These are phyloP conservation scores for Eimeria maxima DNA, from an alignment of 169 alveolate genomes.

Conservation along the genomic window DNA sequence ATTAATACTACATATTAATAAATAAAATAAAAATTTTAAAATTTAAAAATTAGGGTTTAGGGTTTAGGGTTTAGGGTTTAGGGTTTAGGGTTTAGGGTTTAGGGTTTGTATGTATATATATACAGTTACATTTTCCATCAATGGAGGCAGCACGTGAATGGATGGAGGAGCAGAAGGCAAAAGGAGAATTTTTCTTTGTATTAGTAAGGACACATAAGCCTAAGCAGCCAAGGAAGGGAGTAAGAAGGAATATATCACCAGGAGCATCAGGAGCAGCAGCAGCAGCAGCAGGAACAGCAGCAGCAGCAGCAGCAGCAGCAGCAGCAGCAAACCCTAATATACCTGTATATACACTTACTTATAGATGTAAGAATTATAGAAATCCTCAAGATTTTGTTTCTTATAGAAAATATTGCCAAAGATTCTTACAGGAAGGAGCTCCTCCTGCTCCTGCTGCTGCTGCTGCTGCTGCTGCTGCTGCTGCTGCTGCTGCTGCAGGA, in stretches of 20 bases:
- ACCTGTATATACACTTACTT: neutral
- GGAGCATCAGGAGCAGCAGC: too few species aligned
- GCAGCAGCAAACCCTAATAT: neutral
- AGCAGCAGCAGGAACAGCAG: too few species aligned
- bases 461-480: too few species aligned
- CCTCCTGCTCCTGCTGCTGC: too few species aligned
- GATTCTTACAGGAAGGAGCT: neutral
- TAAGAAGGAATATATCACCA: neutral
- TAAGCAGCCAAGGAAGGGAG: neutral
- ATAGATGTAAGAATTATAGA: neutral
- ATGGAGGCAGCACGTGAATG: neutral
- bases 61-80: constrained; percentile 60
- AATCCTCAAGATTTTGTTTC: neutral
- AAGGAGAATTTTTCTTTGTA: neutral
- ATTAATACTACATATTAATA: neutral
- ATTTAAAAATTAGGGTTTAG: constrained; percentile 6
- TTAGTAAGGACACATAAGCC: neutral
- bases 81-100: constrained; percentile 58
- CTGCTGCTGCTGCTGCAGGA: too few species aligned
- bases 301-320: neutral
- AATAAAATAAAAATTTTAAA: neutral
- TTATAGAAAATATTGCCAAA: neutral
- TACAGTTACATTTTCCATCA: neutral
- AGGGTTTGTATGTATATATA: neutral
- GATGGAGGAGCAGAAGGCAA: neutral